Evolutionary conservation across 2,329 filamentous ascomycete genomes (phyloP).

Genomic region (Fusarium torreyae): DNA sequence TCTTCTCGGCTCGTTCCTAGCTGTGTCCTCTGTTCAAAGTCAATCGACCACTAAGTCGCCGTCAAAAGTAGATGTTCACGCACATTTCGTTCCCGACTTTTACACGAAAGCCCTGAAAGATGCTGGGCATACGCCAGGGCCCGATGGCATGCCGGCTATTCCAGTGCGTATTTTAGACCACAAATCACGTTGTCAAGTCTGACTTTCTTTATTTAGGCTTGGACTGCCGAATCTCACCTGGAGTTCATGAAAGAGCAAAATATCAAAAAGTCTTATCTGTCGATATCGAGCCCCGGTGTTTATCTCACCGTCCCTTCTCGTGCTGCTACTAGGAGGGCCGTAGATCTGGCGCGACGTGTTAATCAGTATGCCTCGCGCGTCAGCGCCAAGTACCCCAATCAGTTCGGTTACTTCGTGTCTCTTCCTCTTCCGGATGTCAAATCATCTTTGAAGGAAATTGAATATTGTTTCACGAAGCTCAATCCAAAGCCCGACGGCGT

Average conservation of each 20-base stretch:
- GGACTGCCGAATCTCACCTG: slow-evolving; percentile 20
- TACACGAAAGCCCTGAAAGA: slow-evolving; percentile 15
- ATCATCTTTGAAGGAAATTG: slow-evolving; percentile 19
- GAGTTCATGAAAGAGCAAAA: slow-evolving; percentile 27
- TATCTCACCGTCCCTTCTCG: slow-evolving; percentile 21
- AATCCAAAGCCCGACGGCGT: slow-evolving; percentile 11
- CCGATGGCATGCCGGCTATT: slow-evolving; percentile 19
- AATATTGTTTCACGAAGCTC: slow-evolving; percentile 2
- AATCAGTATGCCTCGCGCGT: slow-evolving; percentile 16
- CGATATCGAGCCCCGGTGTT: slow-evolving; percentile 17
- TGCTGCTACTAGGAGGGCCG: not conserved
- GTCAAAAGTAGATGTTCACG: slow-evolving; percentile 20
- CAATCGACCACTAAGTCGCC: not conserved
- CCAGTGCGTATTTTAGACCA: not conserved
- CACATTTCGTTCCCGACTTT: slow-evolving; percentile 22
- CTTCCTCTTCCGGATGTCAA: slow-evolving; percentile 18
- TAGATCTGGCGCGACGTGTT: not conserved
- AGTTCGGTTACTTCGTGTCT: slow-evolving; percentile 18
- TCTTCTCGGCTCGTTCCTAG: not conserved
- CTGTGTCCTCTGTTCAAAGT: slow-evolving; percentile 6
- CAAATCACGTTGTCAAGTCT: accelerated
- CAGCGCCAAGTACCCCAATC: slow-evolving; percentile 17
- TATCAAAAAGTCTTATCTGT: slow-evolving; percentile 17
- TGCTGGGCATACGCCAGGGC: slow-evolving; percentile 7
- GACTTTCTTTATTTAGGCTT: not conserved